Base-by-base conservation (phyloP, 1,139 yeast species). In the Saccharomycopsis phalli region DNA sequence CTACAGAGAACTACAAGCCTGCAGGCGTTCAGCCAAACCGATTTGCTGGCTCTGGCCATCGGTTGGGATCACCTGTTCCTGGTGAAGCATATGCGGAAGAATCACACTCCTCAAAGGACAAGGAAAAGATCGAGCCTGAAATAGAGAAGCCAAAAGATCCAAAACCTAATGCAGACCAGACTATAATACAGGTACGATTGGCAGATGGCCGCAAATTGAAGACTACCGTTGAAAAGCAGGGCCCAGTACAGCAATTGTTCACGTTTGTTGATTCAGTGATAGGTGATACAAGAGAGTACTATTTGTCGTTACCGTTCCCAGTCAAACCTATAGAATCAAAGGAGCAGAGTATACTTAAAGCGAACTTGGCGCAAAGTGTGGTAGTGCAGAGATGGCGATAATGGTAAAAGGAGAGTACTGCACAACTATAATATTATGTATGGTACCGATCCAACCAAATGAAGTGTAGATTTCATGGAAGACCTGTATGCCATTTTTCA, bases 11-110 rank as follows among this genome's bases (percentile, higher is more conserved):
- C 40, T 91, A 74, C 62, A 63, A 57, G 33, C 80, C 93, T 8
- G 88, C 94, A 26, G 81, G 78, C 62, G 68, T 25, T 6, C 18
- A 5, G 31, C 18, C 11, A 6, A 18, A 6, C 3, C 30, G 27
- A 17, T 88, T 83, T 57, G 65, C 61, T 21, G 97, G 98, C 3
- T 56, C 63, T 2, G 98, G 99, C n/a, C 81, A 80, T 46, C 69
- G 97, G 51, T 67, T 91, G 43, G 99, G 99, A 1, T 78, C 91
- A 1, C 94, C 93, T 1, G 81, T 84, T 8, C 91, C 94, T 0
- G 84, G 91, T 2, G 51, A 41, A 8, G 50, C 47, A 16, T 45
- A 51, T 18, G 37, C 51, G 16, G 45, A 50, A 2, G n/a, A n/a
- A n/a, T n/a, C n/a, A n/a, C 34, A 48, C 4, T 48, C 50, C 16